Evolutionary conservation across 495 filamentous ascomycete genomes (phyloP).

Genomic region (Hyaloscypha variabilis): DNA sequence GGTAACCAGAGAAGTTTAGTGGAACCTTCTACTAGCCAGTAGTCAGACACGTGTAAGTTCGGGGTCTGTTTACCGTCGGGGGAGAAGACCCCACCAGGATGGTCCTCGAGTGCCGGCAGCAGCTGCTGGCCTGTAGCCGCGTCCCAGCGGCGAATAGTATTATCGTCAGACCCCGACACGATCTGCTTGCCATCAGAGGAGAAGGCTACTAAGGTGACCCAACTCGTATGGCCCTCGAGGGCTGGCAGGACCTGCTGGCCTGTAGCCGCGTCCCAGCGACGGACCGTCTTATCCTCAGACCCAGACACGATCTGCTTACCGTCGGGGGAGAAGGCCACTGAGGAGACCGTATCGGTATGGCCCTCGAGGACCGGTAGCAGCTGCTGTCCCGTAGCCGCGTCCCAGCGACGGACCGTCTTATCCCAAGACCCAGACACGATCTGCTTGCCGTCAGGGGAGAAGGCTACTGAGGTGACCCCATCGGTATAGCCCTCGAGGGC

Average conservation of each 20-base stretch:
- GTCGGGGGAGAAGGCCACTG: neutral
- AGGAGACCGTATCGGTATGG: neutral
- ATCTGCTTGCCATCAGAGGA: neutral
- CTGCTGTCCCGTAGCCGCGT: neutral
- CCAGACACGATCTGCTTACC: neutral
- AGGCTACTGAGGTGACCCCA: neutral
- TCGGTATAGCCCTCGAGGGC: neutral
- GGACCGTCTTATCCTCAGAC: neutral
- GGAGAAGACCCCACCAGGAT: conserved; percentile 9
- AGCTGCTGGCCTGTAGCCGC: no score
- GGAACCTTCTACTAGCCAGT: neutral
- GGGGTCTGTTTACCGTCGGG: neutral
- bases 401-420: neutral
- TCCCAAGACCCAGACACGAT: neutral
- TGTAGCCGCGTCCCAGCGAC: conserved; percentile 15
- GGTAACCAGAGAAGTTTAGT: conserved; percentile 4
- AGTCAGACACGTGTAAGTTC: neutral
- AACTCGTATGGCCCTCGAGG: conserved; percentile 62
- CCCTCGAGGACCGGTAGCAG: neutral
- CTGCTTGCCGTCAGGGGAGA: conserved; percentile 6
- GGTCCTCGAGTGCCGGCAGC: conserved; percentile 32
- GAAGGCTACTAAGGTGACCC: neutral
- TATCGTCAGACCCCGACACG: no score
- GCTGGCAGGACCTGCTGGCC: conserved; percentile 38
- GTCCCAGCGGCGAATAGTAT: no score